Percentiles rank a stretch among this genome's conserved stretches.
Evolutionary conservation across 75 land plant species (phyloP).

Genomic region (Cupressus sempervirens): DNA sequence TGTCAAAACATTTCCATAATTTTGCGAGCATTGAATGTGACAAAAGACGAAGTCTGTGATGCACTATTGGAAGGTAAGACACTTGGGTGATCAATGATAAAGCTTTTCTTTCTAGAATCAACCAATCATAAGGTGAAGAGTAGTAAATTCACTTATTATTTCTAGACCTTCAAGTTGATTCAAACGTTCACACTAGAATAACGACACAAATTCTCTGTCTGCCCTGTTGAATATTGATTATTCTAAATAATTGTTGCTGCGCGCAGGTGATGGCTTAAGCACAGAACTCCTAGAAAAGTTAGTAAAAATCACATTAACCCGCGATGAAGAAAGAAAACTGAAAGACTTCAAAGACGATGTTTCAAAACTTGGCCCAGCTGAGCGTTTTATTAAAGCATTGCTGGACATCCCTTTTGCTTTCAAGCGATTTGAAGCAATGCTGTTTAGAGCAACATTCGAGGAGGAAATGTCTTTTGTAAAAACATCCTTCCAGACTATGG

Average conservation of each 20-base stretch:
- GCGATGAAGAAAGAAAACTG: conserved; percentile 56
- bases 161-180: not conserved
- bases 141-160: not conserved
- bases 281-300: conserved; percentile 54
- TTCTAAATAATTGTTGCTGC: not conserved
- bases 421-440: conserved; percentile 60
- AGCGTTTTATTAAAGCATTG: conserved; percentile 54
- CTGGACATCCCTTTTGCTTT: conserved; percentile 68
- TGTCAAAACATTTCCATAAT: conserved; percentile 95
- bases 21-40: conserved; percentile 80
- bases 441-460: conserved; percentile 51
- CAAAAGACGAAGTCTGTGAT: conserved; percentile 77
- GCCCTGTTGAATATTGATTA: not conserved
- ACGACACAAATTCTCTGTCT: not conserved
- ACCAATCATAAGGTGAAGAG: not conserved
- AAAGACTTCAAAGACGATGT: conserved; percentile 36
- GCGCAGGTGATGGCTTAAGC: conserved; percentile 38
- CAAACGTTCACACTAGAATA: not conserved
- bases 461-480: conserved; percentile 45
- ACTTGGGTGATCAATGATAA: not conserved
- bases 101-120: conserved; percentile 1
- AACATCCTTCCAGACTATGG: conserved; percentile 41
- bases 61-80: conserved; percentile 81
- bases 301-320: conserved; percentile 59
- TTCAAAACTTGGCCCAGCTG: conserved; percentile 63